Conservation (phyloP, 345 rosid genomes). For the Euclidium syriacum region DNA sequence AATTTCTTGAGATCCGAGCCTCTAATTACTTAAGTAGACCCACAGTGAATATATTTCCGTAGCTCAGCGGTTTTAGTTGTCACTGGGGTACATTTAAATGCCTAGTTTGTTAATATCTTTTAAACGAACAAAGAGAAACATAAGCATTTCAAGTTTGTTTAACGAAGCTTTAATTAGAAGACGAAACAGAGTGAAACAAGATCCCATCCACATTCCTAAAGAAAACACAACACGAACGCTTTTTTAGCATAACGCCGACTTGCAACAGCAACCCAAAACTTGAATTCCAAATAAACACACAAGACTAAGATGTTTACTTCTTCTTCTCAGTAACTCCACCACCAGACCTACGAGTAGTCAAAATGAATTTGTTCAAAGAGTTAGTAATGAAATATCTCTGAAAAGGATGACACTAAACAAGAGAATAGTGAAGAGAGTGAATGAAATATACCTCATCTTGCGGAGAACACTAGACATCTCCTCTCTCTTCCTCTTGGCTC, state of each 20-base stretch:
- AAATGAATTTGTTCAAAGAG: not conserved
- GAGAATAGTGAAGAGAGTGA: not conserved
- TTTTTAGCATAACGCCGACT: not conserved
- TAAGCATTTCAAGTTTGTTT: too few species aligned
- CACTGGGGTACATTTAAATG: not conserved
- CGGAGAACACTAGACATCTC: slow-evolving; percentile 39
- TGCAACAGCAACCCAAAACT: not conserved
- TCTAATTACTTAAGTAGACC: not conserved
- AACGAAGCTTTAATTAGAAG: not conserved
- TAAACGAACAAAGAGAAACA: not conserved
- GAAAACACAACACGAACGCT: not conserved
- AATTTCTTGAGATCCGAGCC: not conserved
- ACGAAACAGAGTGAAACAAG: slow-evolving; percentile 4
- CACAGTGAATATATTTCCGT: not conserved
- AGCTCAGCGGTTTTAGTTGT: too few species aligned
- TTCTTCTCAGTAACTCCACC: slow-evolving; percentile 32
- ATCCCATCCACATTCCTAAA: not conserved
- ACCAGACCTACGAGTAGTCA: slow-evolving; percentile 23
- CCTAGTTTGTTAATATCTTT: not conserved
- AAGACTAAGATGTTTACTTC: slow-evolving; percentile 17
- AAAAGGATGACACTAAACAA: not conserved
- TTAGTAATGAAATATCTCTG: not conserved
- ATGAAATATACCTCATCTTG: slow-evolving; percentile 21
- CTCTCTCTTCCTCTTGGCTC: slow-evolving; percentile 40
- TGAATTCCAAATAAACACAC: not conserved